Evolutionary conservation across 495 filamentous ascomycete genomes (phyloP), one percentile per base, ranked within the genome.

Genomic region (Aspergillus carlsbadensis): DNA sequence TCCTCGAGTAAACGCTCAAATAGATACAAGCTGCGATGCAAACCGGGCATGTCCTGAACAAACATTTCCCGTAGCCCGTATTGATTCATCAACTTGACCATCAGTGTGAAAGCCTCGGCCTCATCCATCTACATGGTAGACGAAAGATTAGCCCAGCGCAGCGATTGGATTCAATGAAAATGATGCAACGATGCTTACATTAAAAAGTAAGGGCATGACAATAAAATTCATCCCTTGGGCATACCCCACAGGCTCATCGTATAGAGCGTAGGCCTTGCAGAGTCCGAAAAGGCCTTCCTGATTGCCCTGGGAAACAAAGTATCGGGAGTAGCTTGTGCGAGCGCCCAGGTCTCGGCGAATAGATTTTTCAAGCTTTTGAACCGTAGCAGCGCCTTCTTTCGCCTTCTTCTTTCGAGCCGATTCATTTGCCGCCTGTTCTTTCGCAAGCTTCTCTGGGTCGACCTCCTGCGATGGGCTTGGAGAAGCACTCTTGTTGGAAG

Each of bases 161-260:
- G 7, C 15, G 2, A 7, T 41, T 20, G 14, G 8, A 2, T 20
- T 24, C 41, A 35, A 3, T 29, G 11, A 22, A 36, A 24, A n/a
- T 21, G 10, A 14, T 24, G 33, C 15, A 31, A 14, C 42, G 59
- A 49, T 45, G 70, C 86, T 81, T 75, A 91, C 89, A 67, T 96
- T 98, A 71, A 99, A 96, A 5, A 99, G 79, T 29, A 99, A 70
- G n/a, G 95, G 94, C 88, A 97, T 98, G 15, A 87, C 88, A 49
- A 99, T 84, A 65, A 99, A 99, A 59, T 97, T 99, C 89, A 99
- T 98, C 57, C 94, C 94, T 68, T 99, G 94, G 6, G 94, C 94
- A 73, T 99, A 99, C 14, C 94, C 92, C 8, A 99, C 93, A 8
- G 78, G 86, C 54, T 96, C 91, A 70, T 99, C 94, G 62, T 92